A percentile compares a stretch with the other conserved stretches of the same genome.
Evolutionary conservation across 495 filamentous ascomycete genomes (phyloP).

Genomic region (Friedmanniomyces simplex): DNA sequence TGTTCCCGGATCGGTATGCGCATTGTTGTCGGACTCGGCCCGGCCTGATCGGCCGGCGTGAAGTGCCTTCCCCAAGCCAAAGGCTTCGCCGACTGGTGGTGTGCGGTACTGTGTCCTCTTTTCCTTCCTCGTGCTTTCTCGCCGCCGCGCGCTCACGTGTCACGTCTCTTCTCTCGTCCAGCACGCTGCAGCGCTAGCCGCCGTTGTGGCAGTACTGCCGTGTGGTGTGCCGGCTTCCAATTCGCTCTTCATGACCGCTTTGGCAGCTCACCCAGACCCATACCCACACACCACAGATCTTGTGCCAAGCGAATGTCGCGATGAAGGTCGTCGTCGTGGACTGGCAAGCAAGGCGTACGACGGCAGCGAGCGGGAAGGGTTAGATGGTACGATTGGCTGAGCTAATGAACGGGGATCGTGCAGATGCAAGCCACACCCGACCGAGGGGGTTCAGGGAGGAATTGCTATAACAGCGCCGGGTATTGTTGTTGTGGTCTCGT

Average conservation of each 20-base stretch:
- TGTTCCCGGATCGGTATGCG: conserved; percentile 76
- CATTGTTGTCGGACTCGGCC: conserved; percentile 37
- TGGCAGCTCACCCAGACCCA: neutral
- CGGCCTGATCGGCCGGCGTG: neutral
- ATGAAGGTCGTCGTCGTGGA: neutral
- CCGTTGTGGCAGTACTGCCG: neutral
- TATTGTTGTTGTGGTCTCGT: too few species aligned
- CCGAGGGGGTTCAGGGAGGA: too few species aligned
- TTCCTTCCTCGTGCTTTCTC: too few species aligned
- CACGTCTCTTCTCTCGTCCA: neutral
- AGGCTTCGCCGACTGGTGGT: neutral
- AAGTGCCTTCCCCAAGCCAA: neutral
- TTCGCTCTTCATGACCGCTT: neutral
- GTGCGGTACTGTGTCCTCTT: neutral
- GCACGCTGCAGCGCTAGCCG: neutral
- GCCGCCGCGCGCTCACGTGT: neutral
- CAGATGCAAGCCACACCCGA: conserved; percentile 1
- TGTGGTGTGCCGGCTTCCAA: neutral
- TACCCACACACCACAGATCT: too few species aligned
- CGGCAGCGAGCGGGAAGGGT: neutral
- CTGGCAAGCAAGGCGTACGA: neutral
- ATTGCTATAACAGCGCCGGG: neutral
- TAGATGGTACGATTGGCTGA: neutral
- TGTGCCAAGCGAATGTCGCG: neutral
- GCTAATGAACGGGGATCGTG: neutral